Evolutionary conservation across 1,139 yeast genomes (phyloP), one percentile per base, ranked within the genome.

Genomic region (Zygosaccharomyces sapae): DNA sequence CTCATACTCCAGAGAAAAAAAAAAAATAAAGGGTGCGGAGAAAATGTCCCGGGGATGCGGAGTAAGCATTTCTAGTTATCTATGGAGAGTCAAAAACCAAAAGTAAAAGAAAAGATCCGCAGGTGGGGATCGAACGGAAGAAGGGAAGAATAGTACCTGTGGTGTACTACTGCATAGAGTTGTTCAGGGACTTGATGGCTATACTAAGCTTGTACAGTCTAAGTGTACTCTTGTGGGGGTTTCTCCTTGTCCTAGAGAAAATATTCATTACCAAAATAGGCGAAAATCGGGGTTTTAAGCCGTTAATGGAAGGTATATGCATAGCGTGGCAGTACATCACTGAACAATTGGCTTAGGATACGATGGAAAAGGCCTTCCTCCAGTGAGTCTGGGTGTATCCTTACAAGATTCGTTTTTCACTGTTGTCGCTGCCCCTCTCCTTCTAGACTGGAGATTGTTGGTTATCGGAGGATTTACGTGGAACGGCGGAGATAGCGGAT

Each of bases 21-120:
- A 22, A 36, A 30, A 30, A 30, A 30, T n/a, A 30, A 31, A 37
- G 37, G 37, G 37, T 34, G 6, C 4, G 19, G 8, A 10, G 27
- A 22, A 27, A 27, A 22, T 7, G 30, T 13, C 31, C 40, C 40
- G 40, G 40, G 40, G 40, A 31, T 37, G 31, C 29, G 40, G 40
- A 37, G 40, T 20, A 24, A 20, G 29, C 5, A 18, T n/a, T 5
- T 13, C 9, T n/a, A 13, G 36, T 20, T 19, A n/a, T 19, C 37
- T 12, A 7, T 7, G 18, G 18, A 4, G 18, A 31, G 18, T 13
- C 2, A 12, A 10, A n/a, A 27, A 27, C 31, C 5, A n/a, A 29
- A 5, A 29, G 33, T n/a, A 30, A 30, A 31, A 8, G 7, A 20
- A 20, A 22, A 22, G 25, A 7, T 12, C 18, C 5, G 9, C 18